A percentile compares a stretch with the other conserved stretches of the same genome.
phyloP scores from a whole-genome alignment of 768 basidiomycete species.

The Epithele typhae region DNA sequence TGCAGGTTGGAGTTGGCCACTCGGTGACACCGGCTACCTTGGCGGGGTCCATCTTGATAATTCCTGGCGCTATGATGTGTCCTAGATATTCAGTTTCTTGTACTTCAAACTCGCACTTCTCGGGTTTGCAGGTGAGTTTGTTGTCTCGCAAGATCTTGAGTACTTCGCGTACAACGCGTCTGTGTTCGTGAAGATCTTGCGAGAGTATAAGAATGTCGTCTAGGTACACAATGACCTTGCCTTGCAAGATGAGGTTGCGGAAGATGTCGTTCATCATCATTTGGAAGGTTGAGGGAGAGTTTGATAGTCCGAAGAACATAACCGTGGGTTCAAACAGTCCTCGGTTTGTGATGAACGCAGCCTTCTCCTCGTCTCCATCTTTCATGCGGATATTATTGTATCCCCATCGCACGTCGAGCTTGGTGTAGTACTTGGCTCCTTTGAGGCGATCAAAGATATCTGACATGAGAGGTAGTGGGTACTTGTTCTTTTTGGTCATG shows the following conservation, averaged over 20 bases:
- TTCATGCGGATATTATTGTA: slow-evolving; percentile 22
- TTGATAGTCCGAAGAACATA: slow-evolving; percentile 35
- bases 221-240: slow-evolving; percentile 39
- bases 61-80: slow-evolving; percentile 18
- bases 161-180: slow-evolving; percentile 17
- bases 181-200: slow-evolving; percentile 11
- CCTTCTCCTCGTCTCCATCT: slow-evolving; percentile 39
- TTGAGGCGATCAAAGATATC: too few species aligned
- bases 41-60: slow-evolving; percentile 28
- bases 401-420: slow-evolving; percentile 18
- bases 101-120: slow-evolving; percentile 33
- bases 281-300: slow-evolving; percentile 34
- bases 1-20: slow-evolving; percentile 24
- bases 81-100: slow-evolving; percentile 29
- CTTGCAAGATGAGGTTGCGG: slow-evolving; percentile 24
- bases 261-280: too few species aligned
- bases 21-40: slow-evolving; percentile 29
- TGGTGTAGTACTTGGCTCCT: slow-evolving; percentile 19
- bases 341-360: slow-evolving; percentile 30
- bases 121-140: slow-evolving; percentile 32
- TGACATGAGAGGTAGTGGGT: too few species aligned
- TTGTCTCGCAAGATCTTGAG: slow-evolving; percentile 25
- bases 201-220: slow-evolving; percentile 33
- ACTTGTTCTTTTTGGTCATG: too few species aligned
- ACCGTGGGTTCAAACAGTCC: slow-evolving; percentile 36